phyloP scores from a whole-genome alignment of 2,329 filamentous ascomycete species.

The Thelonectria blattea region DNA sequence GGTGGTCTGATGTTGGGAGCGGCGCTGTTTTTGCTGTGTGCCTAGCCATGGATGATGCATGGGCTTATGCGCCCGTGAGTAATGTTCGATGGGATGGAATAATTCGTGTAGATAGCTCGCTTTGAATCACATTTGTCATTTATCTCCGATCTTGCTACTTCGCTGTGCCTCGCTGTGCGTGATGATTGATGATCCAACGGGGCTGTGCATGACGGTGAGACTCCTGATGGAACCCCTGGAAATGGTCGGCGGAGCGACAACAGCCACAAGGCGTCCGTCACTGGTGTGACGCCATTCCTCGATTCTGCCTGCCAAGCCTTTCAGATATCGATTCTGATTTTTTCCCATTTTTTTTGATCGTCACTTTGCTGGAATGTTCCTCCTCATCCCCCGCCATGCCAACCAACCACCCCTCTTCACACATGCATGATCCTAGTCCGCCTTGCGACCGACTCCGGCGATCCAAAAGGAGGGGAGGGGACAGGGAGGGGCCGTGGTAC shows the following conservation, averaged over 20 bases:
- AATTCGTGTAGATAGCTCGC: conserved; percentile 5
- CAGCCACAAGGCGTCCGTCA: not conserved
- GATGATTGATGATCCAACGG: not conserved
- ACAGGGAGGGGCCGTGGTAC: not conserved
- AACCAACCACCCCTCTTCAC: too few species aligned
- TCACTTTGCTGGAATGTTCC: not conserved
- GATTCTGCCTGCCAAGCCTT: not conserved
- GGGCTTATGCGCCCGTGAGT: not conserved
- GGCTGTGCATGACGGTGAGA: not conserved
- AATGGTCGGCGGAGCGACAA: not conserved
- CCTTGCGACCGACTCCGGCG: not conserved
- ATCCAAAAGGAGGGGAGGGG: not conserved
- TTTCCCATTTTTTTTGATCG: not conserved
- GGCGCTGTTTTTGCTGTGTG: conserved; percentile 2
- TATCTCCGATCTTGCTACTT: not conserved
- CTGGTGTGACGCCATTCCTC: not conserved
- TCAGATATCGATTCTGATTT: not conserved
- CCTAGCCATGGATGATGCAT: conserved; percentile 1
- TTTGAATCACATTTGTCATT: not conserved
- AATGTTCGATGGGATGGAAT: not conserved
- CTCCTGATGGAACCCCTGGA: not conserved
- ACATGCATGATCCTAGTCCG: not conserved
- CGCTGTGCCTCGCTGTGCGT: not conserved
- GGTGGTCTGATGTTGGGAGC: conserved; percentile 13
- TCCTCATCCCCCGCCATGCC: too few species aligned